These are phyloP conservation scores for Trypanosoma lewisi DNA, from an alignment of 208 protist genomes.

Conservation along the genomic window DNA sequence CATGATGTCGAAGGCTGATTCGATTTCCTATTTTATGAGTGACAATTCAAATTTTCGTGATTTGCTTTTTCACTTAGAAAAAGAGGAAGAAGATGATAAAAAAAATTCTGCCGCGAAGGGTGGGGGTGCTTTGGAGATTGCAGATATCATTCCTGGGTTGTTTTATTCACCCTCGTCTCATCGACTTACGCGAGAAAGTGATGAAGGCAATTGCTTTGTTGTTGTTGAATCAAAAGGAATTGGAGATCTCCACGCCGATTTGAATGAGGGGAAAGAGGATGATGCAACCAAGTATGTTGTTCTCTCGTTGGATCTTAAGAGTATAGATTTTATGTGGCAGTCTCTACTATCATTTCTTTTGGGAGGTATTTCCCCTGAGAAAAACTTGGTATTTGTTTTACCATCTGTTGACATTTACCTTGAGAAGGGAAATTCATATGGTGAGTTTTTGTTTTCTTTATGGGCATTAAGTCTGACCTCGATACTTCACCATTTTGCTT, in stretches of 20 bases:
- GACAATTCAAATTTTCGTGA: constrained; percentile 4
- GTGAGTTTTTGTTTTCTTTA: constrained; percentile 51
- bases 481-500: constrained; percentile 36
- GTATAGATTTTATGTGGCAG: constrained; percentile 29
- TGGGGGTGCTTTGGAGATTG: background rate
- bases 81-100: background rate
- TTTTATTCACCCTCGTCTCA: background rate
- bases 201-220: constrained; percentile 17
- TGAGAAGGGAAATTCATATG: constrained; percentile 23
- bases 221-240: constrained; percentile 4
- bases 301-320: constrained; percentile 19
- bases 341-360: constrained; percentile 22
- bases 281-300: background rate
- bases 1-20: constrained; percentile 45
- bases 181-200: constrained; percentile 1
- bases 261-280: background rate
- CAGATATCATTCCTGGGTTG: constrained; percentile 19
- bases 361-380: background rate
- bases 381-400: constrained; percentile 25
- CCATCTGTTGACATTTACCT: constrained; percentile 44
- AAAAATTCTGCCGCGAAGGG: background rate
- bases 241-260: background rate
- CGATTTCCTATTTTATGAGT: constrained; percentile 47
- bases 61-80: background rate
- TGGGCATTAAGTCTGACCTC: constrained; percentile 33